phyloP scores from a whole-genome alignment of 495 filamentous ascomycete species.

The Xylaria acuta region DNA sequence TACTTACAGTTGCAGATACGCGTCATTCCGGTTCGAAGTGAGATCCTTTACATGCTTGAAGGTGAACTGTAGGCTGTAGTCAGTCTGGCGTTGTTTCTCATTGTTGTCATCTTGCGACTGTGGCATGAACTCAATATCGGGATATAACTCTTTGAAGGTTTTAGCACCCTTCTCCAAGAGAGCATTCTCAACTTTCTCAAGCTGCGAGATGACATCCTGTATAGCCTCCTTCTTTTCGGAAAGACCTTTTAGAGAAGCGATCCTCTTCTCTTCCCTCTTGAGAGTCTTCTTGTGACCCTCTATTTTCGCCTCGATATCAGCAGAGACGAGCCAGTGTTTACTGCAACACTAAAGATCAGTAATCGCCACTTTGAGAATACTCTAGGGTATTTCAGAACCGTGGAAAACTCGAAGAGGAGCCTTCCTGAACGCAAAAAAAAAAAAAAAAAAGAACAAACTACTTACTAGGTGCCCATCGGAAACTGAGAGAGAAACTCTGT shows the following conservation, averaged over 20 bases:
- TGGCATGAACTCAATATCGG: slow-evolving; percentile 46
- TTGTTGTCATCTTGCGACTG: neutral
- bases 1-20: slow-evolving; percentile 61
- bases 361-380: neutral
- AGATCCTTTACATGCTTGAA: slow-evolving; percentile 56
- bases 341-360: neutral
- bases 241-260: slow-evolving; percentile 41
- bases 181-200: slow-evolving; percentile 57
- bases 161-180: slow-evolving; percentile 67
- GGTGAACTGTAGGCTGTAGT: slow-evolving; percentile 56
- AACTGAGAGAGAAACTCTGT: slow-evolving; percentile 53
- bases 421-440: neutral
- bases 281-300: slow-evolving; percentile 28
- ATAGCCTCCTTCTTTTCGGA: slow-evolving; percentile 61
- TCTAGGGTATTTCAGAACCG: neutral
- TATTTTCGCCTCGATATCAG: slow-evolving; percentile 36
- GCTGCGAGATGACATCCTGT: slow-evolving; percentile 51
- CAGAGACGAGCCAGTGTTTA: slow-evolving; percentile 55
- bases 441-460: neutral
- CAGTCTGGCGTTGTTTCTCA: slow-evolving; percentile 25
- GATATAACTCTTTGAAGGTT: slow-evolving; percentile 67
- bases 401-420: neutral
- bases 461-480: slow-evolving; percentile 54
- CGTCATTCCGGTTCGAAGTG: slow-evolving; percentile 56
- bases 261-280: slow-evolving; percentile 41